A percentile compares a stretch with the other conserved stretches of the same genome.
These are phyloP conservation scores for Fusarium robinianum DNA, from an alignment of 2,329 filamentous ascomycete genomes.

Conservation along the genomic window DNA sequence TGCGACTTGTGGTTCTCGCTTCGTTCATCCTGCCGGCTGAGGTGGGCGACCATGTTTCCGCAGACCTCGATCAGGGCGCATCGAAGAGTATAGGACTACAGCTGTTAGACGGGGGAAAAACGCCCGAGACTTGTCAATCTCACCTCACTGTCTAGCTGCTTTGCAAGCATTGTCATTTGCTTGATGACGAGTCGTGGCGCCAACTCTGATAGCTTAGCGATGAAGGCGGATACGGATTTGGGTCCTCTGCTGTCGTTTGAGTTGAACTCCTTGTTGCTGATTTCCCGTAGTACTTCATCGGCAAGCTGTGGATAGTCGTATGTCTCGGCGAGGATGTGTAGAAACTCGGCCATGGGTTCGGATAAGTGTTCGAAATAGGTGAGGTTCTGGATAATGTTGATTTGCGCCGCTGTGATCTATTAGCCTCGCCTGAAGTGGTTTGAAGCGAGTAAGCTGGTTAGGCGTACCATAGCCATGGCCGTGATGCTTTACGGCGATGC, in stretches of 20 bases:
- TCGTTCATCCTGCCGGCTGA: conserved; percentile 89
- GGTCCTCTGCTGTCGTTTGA: conserved; percentile 94
- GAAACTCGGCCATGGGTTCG: conserved; percentile 97
- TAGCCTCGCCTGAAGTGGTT: conserved; percentile 25
- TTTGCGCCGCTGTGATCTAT: conserved; percentile 75
- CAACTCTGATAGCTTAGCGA: conserved; percentile 90
- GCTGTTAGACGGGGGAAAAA: conserved; percentile 31
- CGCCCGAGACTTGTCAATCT: background rate
- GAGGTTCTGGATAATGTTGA: conserved; percentile 94
- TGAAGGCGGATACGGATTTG: conserved; percentile 93
- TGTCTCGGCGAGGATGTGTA: conserved; percentile 93
- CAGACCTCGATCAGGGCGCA: conserved; percentile 96
- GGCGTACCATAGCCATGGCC: conserved; percentile 87
- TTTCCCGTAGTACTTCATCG: conserved; percentile 89
- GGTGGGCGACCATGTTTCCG: conserved; percentile 88
- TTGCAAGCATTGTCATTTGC: conserved; percentile 94
- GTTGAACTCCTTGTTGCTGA: conserved; percentile 98
- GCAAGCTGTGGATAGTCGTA: conserved; percentile 96
- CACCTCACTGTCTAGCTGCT: conserved; percentile 93
- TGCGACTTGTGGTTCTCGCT: conserved; percentile 93
- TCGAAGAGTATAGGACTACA: conserved; percentile 83
- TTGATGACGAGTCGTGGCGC: conserved; percentile 92
- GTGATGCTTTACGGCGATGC: conserved; percentile 95
- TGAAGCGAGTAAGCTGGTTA: background rate
- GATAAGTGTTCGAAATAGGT: conserved; percentile 99